Evolutionary conservation across 2,329 filamentous ascomycete genomes (phyloP), one percentile per base, ranked within the genome.

Genomic region (Aspergillus piperis): DNA sequence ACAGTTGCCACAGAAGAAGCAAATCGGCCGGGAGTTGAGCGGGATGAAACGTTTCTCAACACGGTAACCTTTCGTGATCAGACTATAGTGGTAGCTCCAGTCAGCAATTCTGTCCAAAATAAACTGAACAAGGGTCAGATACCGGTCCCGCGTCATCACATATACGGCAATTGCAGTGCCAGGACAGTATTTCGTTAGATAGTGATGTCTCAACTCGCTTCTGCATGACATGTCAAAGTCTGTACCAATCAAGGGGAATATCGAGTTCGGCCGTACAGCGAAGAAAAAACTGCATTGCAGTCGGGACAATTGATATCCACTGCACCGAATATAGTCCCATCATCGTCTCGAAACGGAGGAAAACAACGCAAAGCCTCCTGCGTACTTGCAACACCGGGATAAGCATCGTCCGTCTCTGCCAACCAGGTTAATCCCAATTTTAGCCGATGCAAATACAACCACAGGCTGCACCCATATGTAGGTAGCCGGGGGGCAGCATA

Each of bases 111-210:
- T 23, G 15, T 38, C 11, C 2, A 5, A 5, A 10, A 17, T 5
- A 23, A 32, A 32, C 15, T 13, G 8, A 38, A 30, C 21, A 27
- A 11, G 44, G 7, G 10, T 6, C n/a, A 51, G 41, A 23, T 66
- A 72, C 71, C 70, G 69, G 64, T 73, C 70, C 52, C 68, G 64
- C 19, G 60, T 73, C 70, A 73, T 73, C 38, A 73, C 63, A 55
- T 73, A 72, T 48, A 71, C 67, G 13, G 68, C 65, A 13, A 73
- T 64, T 4, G 71, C 70, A 21, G 68, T 62, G 2, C 70, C 70
- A 4, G 69, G 66, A 23, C 71, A 73, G 53, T 65, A 73, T 48
- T 62, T 69, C 7, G 70, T 70, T 41, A 72, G 61, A 54, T 70
- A 70, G 54, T 73, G 71, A 30, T 68, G 66, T 8, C 68, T 62